A percentile compares a stretch with the other conserved stretches of the same genome.
phyloP scores from a whole-genome alignment of 148 eudicot genomes.

The Vaccinium macrocarpon region DNA sequence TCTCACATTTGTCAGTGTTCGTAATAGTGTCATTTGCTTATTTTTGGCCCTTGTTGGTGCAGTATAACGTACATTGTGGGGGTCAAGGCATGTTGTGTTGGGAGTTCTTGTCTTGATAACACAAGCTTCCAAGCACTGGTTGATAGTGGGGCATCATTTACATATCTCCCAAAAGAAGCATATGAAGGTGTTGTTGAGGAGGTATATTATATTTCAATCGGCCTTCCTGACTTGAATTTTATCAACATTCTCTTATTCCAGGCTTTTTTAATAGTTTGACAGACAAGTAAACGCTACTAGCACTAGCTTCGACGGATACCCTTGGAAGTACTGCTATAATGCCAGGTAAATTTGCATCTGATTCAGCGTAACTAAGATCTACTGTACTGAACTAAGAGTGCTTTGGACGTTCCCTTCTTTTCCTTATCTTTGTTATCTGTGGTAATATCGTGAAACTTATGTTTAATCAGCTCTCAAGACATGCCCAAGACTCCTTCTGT shows the following conservation, averaged over 20 bases:
- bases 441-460: not conserved
- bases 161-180: slow-evolving; percentile 55
- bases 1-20: not conserved
- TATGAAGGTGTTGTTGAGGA: slow-evolving; percentile 62
- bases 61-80: slow-evolving; percentile 74
- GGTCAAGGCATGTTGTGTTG: slow-evolving; percentile 75
- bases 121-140: slow-evolving; percentile 67
- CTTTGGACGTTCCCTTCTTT: not conserved
- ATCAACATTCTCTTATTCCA: slow-evolving; percentile 12
- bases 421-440: slow-evolving; percentile 8
- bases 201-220: slow-evolving; percentile 38
- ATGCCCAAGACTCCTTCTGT: slow-evolving; percentile 51
- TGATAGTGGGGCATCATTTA: slow-evolving; percentile 93
- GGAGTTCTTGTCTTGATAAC: slow-evolving; percentile 63
- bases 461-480: slow-evolving; percentile 46
- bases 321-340: slow-evolving; percentile 80
- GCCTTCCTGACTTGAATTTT: not conserved
- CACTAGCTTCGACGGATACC: slow-evolving; percentile 51
- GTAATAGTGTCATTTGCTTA: slow-evolving; percentile 4
- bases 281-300: slow-evolving; percentile 66
- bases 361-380: not conserved
- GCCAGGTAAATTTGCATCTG: slow-evolving; percentile 49
- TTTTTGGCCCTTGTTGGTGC: slow-evolving; percentile 23
- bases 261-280: slow-evolving; percentile 59
- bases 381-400: slow-evolving; percentile 1